phyloP scores from a whole-genome alignment of 805 yeast genomes.

The Cyberlindnera euphorbiae region DNA sequence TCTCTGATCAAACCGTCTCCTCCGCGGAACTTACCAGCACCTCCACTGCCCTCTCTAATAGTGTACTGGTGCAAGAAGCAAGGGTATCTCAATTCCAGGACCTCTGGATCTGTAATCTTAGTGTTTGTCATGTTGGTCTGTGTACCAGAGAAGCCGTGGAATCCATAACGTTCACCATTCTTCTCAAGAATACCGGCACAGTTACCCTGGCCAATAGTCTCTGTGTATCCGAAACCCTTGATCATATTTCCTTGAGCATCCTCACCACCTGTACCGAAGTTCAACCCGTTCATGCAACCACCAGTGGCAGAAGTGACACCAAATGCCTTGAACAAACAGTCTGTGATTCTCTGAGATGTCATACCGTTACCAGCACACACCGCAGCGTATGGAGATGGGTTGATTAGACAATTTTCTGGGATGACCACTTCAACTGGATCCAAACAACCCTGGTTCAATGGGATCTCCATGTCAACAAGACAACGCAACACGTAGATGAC shows the following conservation, averaged over 20 bases:
- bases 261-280: conserved; percentile 47
- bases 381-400: conserved; percentile 39
- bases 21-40: conserved; percentile 42
- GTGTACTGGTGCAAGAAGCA: conserved; percentile 41
- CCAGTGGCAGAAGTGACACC: conserved; percentile 54
- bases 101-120: conserved; percentile 51
- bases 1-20: conserved; percentile 51
- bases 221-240: conserved; percentile 49
- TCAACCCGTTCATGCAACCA: conserved; percentile 54
- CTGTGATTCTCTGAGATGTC: conserved; percentile 53
- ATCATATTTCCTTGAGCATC: conserved; percentile 34
- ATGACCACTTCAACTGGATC: conserved; percentile 54
- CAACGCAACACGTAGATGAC: conserved; percentile 50
- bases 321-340: conserved; percentile 49
- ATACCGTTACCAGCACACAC: conserved; percentile 51
- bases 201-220: conserved; percentile 52
- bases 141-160: conserved; percentile 45
- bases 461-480: conserved; percentile 77
- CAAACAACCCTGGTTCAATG: conserved; percentile 90
- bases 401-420: conserved; percentile 32
- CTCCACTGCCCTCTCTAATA: conserved; percentile 43
- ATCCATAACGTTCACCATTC: conserved; percentile 73
- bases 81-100: conserved; percentile 49
- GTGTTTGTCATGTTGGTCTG: conserved; percentile 53
- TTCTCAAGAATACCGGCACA: conserved; percentile 46